Evolutionary conservation across 2,329 filamentous ascomycete species (phyloP).

Genomic region (Fusarium pininemorale): DNA sequence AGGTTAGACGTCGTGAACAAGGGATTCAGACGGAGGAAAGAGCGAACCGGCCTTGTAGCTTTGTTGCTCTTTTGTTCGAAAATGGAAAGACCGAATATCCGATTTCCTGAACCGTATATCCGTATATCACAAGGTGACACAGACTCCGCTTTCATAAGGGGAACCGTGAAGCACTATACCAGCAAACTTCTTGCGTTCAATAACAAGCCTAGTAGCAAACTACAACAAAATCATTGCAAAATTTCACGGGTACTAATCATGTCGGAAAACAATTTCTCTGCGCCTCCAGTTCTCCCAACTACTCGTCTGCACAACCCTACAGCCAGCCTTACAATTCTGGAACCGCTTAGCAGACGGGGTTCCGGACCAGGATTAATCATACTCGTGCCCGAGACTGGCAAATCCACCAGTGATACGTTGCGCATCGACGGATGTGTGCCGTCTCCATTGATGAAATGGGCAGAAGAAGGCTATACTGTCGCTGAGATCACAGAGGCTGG

Average conservation of each 20-base stretch:
- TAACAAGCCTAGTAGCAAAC: background rate
- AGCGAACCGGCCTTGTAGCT: background rate
- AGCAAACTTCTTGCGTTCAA: background rate
- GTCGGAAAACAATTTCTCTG: background rate
- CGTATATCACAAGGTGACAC: background rate
- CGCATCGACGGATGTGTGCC: conserved; percentile 53
- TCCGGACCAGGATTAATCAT: conserved; percentile 47
- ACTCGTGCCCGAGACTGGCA: conserved; percentile 27
- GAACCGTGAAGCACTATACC: background rate
- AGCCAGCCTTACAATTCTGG: background rate
- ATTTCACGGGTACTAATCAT: background rate
- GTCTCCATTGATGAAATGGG: conserved; percentile 71
- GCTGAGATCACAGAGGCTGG: conserved; percentile 42
- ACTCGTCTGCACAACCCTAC: background rate
- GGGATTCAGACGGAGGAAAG: background rate
- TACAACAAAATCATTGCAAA: background rate
- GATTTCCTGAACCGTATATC: no score
- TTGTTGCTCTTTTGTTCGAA: background rate
- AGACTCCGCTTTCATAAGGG: background rate
- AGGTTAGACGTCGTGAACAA: background rate
- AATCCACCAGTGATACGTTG: conserved; percentile 27
- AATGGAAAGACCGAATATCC: background rate
- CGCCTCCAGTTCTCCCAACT: background rate
- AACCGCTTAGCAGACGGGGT: background rate
- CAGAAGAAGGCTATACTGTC: conserved; percentile 74